A percentile compares a stretch with the other conserved stretches of the same genome.
Evolutionary conservation across 2,329 filamentous ascomycete genomes (phyloP).

Genomic region (Chrysosporium queenslandicum): DNA sequence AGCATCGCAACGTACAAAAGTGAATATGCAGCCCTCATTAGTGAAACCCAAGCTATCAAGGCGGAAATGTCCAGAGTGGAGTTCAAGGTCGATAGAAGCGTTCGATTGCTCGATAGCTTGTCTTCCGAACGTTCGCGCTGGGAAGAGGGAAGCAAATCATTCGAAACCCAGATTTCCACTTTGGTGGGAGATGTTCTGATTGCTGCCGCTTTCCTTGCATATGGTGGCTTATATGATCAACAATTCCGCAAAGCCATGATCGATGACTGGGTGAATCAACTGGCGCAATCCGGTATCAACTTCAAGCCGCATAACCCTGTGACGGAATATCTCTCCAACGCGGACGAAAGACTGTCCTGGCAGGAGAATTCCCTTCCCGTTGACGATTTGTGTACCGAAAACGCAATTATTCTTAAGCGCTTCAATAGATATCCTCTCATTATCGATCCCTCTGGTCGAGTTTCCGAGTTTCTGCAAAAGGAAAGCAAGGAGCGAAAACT

Average conservation of each 20-base stretch:
- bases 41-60: constrained; percentile 95
- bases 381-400: constrained; percentile 96
- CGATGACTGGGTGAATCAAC: constrained; percentile 92
- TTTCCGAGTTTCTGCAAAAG: constrained; percentile 88
- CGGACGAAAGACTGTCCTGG: constrained; percentile 90
- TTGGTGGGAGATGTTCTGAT: constrained; percentile 91
- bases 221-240: constrained; percentile 93
- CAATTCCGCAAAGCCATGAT: constrained; percentile 96
- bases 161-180: constrained; percentile 94
- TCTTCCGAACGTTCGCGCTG: constrained; percentile 87
- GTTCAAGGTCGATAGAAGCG: constrained; percentile 95
- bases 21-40: constrained; percentile 91
- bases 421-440: constrained; percentile 98
- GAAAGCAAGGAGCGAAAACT: constrained; percentile 88
- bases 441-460: constrained; percentile 91
- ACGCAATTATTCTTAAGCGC: constrained; percentile 90
- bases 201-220: constrained; percentile 93
- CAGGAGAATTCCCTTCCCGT: constrained; percentile 89
- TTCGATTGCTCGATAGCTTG: constrained; percentile 84
- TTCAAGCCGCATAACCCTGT: constrained; percentile 92
- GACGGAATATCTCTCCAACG: constrained; percentile 91
- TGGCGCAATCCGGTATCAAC: constrained; percentile 81
- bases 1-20: constrained; percentile 94
- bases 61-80: constrained; percentile 91
- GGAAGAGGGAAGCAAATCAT: constrained; percentile 96